Percentiles rank a stretch among this genome's conserved stretches.
phyloP scores from a whole-genome alignment of 305 asterid genomes.

The Fraxinus paxiana region DNA sequence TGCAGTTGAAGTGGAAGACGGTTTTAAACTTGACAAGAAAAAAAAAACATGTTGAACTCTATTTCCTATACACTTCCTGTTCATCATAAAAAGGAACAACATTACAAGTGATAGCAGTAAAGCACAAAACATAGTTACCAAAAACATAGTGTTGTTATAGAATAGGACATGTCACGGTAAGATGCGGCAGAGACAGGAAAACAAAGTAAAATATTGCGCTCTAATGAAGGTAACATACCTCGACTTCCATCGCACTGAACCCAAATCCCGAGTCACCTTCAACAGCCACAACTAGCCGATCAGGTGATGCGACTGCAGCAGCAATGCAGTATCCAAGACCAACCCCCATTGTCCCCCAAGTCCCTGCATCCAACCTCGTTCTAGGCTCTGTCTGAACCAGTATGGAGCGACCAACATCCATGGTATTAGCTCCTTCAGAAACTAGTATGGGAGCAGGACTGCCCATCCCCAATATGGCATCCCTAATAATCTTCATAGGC shows the following conservation, averaged over 20 bases:
- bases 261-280: conserved; percentile 98
- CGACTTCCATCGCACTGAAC: conserved; percentile 93
- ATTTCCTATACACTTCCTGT: not conserved
- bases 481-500: conserved; percentile 85
- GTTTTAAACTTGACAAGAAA: not conserved
- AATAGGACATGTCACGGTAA: not conserved
- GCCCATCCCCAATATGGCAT: conserved; percentile 57
- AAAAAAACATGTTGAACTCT: not conserved
- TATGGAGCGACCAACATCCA: conserved; percentile 83
- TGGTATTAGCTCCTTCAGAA: conserved; percentile 86
- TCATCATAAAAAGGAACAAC: conserved; percentile 1
- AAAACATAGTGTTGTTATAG: not conserved
- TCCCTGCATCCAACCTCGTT: conserved; percentile 92
- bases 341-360: conserved; percentile 97
- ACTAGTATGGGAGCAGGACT: conserved; percentile 71
- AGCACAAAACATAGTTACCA: not conserved
- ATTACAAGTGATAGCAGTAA: not conserved
- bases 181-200: not conserved
- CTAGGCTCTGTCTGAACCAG: conserved; percentile 81
- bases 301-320: conserved; percentile 83
- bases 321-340: conserved; percentile 98
- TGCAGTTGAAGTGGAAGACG: not conserved
- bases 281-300: conserved; percentile 80
- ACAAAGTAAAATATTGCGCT: not conserved
- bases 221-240: conserved; percentile 40